phyloP scores from a whole-genome alignment of 2,329 filamentous ascomycete species.

The Dothidotthia symphoricarpi region DNA sequence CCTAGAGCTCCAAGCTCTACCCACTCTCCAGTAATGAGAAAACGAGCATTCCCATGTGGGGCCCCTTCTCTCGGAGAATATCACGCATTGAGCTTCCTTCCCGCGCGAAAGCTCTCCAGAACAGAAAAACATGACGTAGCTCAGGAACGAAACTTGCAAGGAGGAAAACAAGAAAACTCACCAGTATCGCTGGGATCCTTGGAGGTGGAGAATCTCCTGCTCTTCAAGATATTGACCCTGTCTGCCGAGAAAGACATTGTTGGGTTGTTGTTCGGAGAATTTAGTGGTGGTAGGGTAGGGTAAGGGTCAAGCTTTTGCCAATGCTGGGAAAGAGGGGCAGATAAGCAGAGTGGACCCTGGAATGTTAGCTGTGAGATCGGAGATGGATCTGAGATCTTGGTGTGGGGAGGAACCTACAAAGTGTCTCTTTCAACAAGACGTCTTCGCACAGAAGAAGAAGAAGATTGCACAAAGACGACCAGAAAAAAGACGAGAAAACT shows the following conservation, averaged over 20 bases:
- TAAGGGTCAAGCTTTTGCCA: constrained; percentile 17
- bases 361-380: too few species aligned
- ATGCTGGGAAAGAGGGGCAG: constrained; percentile 4
- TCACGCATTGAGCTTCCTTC: neutral
- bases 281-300: too few species aligned
- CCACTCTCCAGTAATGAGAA: too few species aligned
- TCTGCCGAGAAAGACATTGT: constrained; percentile 40
- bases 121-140: neutral
- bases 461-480: too few species aligned
- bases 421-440: too few species aligned
- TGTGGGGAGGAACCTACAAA: constrained; percentile 8
- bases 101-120: too few species aligned
- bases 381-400: constrained; percentile 8
- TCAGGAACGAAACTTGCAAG: too few species aligned
- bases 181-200: constrained; percentile 41
- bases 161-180: constrained; percentile 29
- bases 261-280: constrained; percentile 1
- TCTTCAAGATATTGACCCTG: constrained; percentile 34
- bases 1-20: too few species aligned
- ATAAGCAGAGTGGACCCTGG: neutral
- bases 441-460: too few species aligned
- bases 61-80: too few species aligned
- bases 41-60: too few species aligned
- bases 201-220: constrained; percentile 35
- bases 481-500: too few species aligned